A percentile compares a stretch with the other conserved stretches of the same genome.
Evolutionary conservation across 2,329 filamentous ascomycete species (phyloP).

Genomic region (Teratosphaeria gauchensis): DNA sequence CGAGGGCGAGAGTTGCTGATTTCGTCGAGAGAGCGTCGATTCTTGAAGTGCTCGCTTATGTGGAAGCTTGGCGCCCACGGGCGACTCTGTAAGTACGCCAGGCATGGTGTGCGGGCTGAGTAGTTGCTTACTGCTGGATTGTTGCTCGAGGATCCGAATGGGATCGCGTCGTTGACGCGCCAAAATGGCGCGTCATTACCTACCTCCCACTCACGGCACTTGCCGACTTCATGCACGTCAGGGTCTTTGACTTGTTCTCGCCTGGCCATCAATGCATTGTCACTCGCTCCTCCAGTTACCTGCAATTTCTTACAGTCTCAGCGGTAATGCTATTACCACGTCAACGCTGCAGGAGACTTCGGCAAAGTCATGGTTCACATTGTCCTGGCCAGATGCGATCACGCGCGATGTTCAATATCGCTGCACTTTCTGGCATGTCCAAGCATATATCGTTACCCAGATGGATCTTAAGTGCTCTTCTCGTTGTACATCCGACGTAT

Average conservation of each 20-base stretch:
- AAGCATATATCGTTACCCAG: not conserved
- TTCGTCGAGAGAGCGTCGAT: constrained; percentile 34
- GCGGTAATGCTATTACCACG: too few relatives aligned
- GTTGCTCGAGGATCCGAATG: not conserved
- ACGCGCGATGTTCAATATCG: not conserved
- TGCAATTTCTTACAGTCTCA: too few relatives aligned
- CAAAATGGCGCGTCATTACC: not conserved
- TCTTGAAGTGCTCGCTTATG: constrained; percentile 40
- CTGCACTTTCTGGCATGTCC: not conserved
- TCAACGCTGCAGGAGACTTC: not conserved
- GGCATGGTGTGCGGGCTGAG: constrained; percentile 17
- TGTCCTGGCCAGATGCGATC: not conserved
- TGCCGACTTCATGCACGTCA: not conserved
- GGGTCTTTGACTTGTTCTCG: not conserved
- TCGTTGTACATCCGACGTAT: too few relatives aligned
- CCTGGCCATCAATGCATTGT: not conserved
- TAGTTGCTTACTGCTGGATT: not conserved
- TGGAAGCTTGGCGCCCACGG: constrained; percentile 23
- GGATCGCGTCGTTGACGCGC: not conserved
- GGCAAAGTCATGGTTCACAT: not conserved
- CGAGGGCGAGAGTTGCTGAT: constrained; percentile 41
- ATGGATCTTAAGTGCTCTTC: not conserved
- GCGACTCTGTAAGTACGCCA: constrained; percentile 20
- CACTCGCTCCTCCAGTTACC: too few relatives aligned
- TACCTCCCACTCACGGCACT: not conserved